A percentile compares a stretch with the other conserved stretches of the same genome.
Conservation (phyloP, 305 asterid genomes). For the Rubia balearica region DNA sequence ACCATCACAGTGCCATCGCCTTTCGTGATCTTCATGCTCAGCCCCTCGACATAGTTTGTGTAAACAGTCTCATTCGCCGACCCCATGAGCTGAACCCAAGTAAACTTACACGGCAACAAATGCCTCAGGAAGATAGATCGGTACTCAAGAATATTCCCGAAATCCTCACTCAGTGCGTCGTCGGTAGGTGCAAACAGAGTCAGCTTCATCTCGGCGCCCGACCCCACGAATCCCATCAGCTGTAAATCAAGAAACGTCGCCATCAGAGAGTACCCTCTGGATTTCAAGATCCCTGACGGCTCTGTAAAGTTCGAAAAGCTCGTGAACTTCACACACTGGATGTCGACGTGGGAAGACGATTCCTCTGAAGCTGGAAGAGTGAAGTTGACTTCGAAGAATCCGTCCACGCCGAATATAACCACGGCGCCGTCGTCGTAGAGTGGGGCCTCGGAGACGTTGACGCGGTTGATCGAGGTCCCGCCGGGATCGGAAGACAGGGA, state of each 20-base stretch:
- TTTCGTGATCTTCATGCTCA: slow-evolving; percentile 30
- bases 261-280: slow-evolving; percentile 61
- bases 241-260: slow-evolving; percentile 72
- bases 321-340: slow-evolving; percentile 34
- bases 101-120: slow-evolving; percentile 48
- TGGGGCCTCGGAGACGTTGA: slow-evolving; percentile 33
- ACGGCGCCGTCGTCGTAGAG: slow-evolving; percentile 64
- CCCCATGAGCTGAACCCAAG: slow-evolving; percentile 44
- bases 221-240: slow-evolving; percentile 38
- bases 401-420: slow-evolving; percentile 42
- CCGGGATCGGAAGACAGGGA: slow-evolving; percentile 23
- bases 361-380: slow-evolving; percentile 12
- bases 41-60: slow-evolving; percentile 38
- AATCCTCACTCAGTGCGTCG: slow-evolving; percentile 35
- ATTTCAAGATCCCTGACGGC: slow-evolving; percentile 42
- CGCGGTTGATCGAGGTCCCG: slow-evolving; percentile 41
- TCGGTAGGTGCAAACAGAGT: slow-evolving; percentile 68
- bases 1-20: slow-evolving; percentile 36
- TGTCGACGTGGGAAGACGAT: background rate
- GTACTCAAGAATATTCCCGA: slow-evolving; percentile 43
- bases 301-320: slow-evolving; percentile 32
- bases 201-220: slow-evolving; percentile 24
- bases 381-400: slow-evolving; percentile 44
- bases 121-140: slow-evolving; percentile 54
- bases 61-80: slow-evolving; percentile 36